phyloP scores from a whole-genome alignment of 225 moss, liverwort and hornwort genomes.

The Pseudoscleropodium purum region DNA sequence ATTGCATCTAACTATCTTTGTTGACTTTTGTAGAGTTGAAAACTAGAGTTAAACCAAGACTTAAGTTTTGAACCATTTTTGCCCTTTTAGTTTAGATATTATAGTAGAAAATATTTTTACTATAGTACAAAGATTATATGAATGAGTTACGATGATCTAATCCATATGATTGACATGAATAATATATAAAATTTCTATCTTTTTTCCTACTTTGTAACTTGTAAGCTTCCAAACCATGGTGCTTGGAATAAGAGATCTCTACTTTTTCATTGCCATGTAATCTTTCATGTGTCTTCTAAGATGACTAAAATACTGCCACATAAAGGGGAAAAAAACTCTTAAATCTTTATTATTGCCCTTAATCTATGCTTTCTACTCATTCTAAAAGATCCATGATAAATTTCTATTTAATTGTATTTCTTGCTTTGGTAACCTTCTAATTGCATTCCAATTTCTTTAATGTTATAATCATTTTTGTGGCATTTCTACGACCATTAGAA shows the following conservation, averaged over 20 bases:
- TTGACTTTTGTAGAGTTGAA: not conserved
- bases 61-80: not conserved
- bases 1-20: not conserved
- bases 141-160: not conserved
- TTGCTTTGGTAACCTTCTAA: not conserved
- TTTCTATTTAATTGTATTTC: not conserved
- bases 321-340: not conserved
- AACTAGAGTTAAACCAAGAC: not conserved
- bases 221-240: not conserved
- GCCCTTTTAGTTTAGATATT: not conserved
- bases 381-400: not conserved
- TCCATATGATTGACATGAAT: not conserved
- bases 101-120: not conserved
- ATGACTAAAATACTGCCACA: not conserved
- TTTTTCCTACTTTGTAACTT: not conserved
- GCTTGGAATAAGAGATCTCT: not conserved
- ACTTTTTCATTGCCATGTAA: not conserved
- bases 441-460: not conserved
- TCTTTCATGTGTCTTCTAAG: not conserved
- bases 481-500: not conserved
- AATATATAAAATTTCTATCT: not conserved
- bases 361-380: not conserved
- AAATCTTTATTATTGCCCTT: not conserved
- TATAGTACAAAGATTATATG: not conserved
- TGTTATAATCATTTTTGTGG: rapidly evolving